A percentile compares a stretch with the other conserved stretches of the same genome.
Evolutionary conservation across 306 rosid genomes (phyloP).

Genomic region (Casuarina cunninghamiana): DNA sequence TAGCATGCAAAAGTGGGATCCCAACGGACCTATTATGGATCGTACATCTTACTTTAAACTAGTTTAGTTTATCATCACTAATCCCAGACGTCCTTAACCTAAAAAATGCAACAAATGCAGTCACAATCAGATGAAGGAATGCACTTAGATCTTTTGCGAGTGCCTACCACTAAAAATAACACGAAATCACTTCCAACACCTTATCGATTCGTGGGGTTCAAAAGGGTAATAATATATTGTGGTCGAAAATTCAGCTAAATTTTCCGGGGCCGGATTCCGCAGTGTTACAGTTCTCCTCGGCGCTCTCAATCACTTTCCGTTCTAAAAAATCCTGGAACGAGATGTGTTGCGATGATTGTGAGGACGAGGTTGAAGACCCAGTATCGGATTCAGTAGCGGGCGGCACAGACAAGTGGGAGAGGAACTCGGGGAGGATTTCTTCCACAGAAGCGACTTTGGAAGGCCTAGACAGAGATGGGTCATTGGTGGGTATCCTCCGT

Average conservation of each 20-base stretch:
- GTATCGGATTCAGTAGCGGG: constrained; percentile 2
- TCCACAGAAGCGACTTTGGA: constrained; percentile 10
- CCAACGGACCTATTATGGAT: too few species aligned
- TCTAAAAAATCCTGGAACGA: constrained; percentile 43
- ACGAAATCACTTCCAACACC: neutral
- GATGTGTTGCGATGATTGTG: constrained; percentile 10
- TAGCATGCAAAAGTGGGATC: neutral
- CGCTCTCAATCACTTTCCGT: constrained; percentile 9
- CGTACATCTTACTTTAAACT: too few species aligned
- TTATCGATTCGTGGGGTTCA: neutral
- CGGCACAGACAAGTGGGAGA: constrained; percentile 15
- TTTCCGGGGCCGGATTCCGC: neutral
- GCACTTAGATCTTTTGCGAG: too few species aligned
- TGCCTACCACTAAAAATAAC: too few species aligned
- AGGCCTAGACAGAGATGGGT: constrained; percentile 9
- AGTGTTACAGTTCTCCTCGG: constrained; percentile 6
- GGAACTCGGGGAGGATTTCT: constrained; percentile 41
- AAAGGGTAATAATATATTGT: neutral
- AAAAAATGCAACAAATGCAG: too few species aligned
- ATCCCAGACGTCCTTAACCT: too few species aligned
- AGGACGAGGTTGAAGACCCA: neutral
- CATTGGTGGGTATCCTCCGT: constrained; percentile 4
- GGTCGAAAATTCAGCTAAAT: neutral
- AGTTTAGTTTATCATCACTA: too few species aligned
- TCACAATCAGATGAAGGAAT: too few species aligned